Percentiles rank a stretch among this genome's conserved stretches.
Evolutionary conservation across 345 rosid genomes (phyloP).

Genomic region (Euphorbia pulcherrima): DNA sequence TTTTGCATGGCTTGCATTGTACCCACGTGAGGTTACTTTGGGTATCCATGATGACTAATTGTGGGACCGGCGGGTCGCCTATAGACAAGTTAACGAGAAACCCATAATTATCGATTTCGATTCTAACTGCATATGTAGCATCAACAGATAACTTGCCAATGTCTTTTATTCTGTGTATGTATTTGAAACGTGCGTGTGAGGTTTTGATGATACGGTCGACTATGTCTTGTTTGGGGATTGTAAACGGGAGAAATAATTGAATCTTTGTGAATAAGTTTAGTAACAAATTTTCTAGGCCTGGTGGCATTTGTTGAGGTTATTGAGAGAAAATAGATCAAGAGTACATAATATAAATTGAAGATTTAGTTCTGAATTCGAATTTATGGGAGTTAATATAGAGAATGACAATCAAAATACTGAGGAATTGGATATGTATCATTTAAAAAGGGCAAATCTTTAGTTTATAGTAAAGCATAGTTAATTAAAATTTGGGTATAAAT

Average conservation of each 20-base stretch:
- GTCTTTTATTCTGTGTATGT: conserved; percentile 6
- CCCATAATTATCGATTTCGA: not conserved
- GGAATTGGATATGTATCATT: not conserved
- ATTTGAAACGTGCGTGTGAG: conserved; percentile 26
- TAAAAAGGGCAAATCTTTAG: no score
- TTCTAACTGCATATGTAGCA: conserved; percentile 6
- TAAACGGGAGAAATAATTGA: conserved; percentile 4
- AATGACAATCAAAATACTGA: no score
- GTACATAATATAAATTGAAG: not conserved
- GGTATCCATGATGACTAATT: conserved; percentile 37
- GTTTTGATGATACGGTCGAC: conserved; percentile 8
- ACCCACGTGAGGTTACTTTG: conserved; percentile 41
- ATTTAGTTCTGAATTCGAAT: no score
- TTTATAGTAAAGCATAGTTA: no score
- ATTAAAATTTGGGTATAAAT: not conserved
- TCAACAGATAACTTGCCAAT: no score
- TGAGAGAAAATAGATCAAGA: not conserved
- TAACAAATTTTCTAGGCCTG: not conserved
- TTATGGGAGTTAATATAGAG: not conserved
- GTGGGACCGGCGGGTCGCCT: conserved; percentile 38
- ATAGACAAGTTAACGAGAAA: conserved; percentile 34
- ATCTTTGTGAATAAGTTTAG: not conserved
- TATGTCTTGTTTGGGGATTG: conserved; percentile 7
- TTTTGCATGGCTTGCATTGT: conserved; percentile 31
- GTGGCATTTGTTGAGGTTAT: not conserved